Percentiles rank a stretch among this genome's conserved stretches.
These are phyloP conservation scores for Aspergillus cejpii DNA, from an alignment of 2,329 filamentous ascomycete genomes.

Conservation along the genomic window DNA sequence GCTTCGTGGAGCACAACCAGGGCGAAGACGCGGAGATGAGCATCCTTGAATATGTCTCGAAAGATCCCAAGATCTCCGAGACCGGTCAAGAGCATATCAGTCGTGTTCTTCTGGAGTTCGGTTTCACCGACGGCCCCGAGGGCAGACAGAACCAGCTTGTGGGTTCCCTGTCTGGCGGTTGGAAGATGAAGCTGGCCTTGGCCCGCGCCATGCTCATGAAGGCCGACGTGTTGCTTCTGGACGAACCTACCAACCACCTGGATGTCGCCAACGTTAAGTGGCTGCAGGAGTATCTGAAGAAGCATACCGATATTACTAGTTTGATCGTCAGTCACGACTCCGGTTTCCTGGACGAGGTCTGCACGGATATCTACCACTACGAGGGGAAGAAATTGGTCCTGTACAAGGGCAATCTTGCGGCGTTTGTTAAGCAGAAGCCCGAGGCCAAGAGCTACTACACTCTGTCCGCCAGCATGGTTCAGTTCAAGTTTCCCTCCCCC, in stretches of 20 bases:
- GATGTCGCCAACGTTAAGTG: slow-evolving; percentile 95
- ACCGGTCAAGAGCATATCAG: slow-evolving; percentile 76
- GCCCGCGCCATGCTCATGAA: slow-evolving; percentile 94
- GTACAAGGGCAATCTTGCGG: slow-evolving; percentile 48
- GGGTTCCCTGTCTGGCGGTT: slow-evolving; percentile 91
- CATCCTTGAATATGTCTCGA: slow-evolving; percentile 86
- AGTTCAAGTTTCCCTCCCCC: slow-evolving; percentile 97
- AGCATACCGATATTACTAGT: slow-evolving; percentile 92
- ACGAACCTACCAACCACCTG: slow-evolving; percentile 98
- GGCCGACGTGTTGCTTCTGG: slow-evolving; percentile 90
- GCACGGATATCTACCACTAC: slow-evolving; percentile 98
- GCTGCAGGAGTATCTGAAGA: slow-evolving; percentile 91
- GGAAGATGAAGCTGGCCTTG: slow-evolving; percentile 99
- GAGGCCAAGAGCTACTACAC: slow-evolving; percentile 99
- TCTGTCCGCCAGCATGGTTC: slow-evolving; percentile 74
- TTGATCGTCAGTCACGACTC: slow-evolving; percentile 99
- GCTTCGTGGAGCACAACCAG: slow-evolving; percentile 99
- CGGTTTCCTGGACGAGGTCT: slow-evolving; percentile 91
- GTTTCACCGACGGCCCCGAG: slow-evolving; percentile 83
- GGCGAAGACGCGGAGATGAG: slow-evolving; percentile 94
- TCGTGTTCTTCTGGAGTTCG: slow-evolving; percentile 79
- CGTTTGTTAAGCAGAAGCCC: slow-evolving; percentile 79
- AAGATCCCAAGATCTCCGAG: slow-evolving; percentile 76
- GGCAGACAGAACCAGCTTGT: slow-evolving; percentile 85
- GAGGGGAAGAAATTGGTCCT: slow-evolving; percentile 84